phyloP scores from a whole-genome alignment of 129 eudicot genomes.

The Saposhnikovia divaricata region DNA sequence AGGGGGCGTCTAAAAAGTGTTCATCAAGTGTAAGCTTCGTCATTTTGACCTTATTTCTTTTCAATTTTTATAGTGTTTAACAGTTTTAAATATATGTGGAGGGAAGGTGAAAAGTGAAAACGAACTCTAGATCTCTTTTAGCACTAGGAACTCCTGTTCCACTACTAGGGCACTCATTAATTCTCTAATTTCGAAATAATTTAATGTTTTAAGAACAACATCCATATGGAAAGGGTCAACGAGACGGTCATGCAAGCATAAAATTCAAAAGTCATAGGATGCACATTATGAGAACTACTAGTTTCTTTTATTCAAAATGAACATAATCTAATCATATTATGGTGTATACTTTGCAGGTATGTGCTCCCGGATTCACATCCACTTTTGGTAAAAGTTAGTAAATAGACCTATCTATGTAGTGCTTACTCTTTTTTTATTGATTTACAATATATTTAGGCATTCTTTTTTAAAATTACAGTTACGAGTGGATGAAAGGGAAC shows the following conservation, averaged over 20 bases:
- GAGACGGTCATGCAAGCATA: background rate
- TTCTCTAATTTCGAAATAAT: background rate
- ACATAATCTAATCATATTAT: background rate
- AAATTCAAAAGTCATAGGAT: background rate
- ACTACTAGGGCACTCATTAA: too few relatives aligned
- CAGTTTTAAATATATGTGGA: background rate
- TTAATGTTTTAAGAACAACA: background rate
- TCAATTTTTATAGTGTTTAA: too few relatives aligned
- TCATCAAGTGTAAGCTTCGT: constrained; percentile 56
- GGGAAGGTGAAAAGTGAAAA: background rate
- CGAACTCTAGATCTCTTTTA: too few relatives aligned
- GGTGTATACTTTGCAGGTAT: constrained; percentile 24
- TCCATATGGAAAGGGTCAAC: background rate
- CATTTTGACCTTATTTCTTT: background rate
- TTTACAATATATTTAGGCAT: background rate
- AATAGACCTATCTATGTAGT: background rate
- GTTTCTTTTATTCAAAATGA: background rate
- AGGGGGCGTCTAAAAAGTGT: constrained; percentile 34
- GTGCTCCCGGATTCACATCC: constrained; percentile 59
- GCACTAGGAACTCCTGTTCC: background rate
- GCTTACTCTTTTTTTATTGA: background rate
- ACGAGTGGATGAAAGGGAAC: constrained; percentile 36
- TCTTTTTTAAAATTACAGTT: constrained; percentile 2
- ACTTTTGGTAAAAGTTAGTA: constrained; percentile 38
- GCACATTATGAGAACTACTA: background rate